A percentile compares a stretch with the other conserved stretches of the same genome.
Evolutionary conservation across 108 stramenopile genomes (phyloP).

Genomic region (Stephanodiscus triporus): DNA sequence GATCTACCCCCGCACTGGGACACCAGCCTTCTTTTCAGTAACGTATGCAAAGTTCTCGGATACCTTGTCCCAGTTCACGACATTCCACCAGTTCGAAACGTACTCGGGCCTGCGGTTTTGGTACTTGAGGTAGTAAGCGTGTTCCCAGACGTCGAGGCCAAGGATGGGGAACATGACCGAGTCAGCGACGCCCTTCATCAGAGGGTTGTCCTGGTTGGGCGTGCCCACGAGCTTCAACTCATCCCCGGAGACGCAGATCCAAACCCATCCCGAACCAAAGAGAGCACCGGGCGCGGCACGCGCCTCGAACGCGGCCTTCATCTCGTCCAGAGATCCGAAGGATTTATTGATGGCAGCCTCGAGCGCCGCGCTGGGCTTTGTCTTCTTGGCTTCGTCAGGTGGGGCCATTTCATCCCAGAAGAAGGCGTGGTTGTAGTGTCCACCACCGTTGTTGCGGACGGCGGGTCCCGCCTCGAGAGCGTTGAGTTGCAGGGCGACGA

Average conservation of each 20-base stretch:
- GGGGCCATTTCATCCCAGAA: constrained; percentile 99
- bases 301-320: constrained; percentile 91
- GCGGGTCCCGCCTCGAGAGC: constrained; percentile 88
- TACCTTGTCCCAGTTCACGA: constrained; percentile 97
- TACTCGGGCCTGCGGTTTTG: constrained; percentile 98
- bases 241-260: constrained; percentile 88
- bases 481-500: constrained; percentile 81
- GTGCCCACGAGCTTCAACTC: constrained; percentile 90
- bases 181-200: constrained; percentile 91
- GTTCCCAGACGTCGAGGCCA: constrained; percentile 99
- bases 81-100: constrained; percentile 94
- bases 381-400: constrained; percentile 83
- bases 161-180: constrained; percentile 96
- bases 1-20: constrained; percentile 36
- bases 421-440: constrained; percentile 99
- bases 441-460: constrained; percentile 96
- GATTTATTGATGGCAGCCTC: constrained; percentile 80
- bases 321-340: constrained; percentile 87
- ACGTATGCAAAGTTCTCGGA: constrained; percentile 88
- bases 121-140: constrained; percentile 99
- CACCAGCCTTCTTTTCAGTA: constrained; percentile 81
- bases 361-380: constrained; percentile 78
- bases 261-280: constrained; percentile 96
- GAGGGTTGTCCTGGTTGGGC: constrained; percentile 98
- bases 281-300: constrained; percentile 90